Base-by-base conservation (phyloP, 768 basidiomycete species). In the Leccinum barrowsii region DNA sequence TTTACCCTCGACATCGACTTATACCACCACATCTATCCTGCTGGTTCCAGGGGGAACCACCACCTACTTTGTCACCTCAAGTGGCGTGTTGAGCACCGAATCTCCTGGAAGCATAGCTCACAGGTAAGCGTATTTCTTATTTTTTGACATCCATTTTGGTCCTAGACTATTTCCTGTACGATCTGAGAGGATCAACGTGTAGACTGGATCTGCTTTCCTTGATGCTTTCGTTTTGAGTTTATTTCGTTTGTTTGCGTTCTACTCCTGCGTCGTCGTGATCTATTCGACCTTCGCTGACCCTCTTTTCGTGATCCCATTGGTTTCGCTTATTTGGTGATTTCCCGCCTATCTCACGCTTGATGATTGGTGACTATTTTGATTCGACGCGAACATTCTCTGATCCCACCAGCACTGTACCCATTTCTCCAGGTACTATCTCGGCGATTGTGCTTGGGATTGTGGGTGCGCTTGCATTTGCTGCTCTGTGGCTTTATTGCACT, bases 401-500 rank as follows among this genome's bases (percentile, higher is more conserved):
- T 35, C 46, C 7, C 28, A 47, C 37, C 24, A 68, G 64, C 5
- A 40, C 50, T 50, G 19, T 56, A n/a, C 42, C 48, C 24, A 58
- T 58, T 32, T 70, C 68, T 11, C 65, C 72, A 2, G 67, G 70
- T 26, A 50, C 65, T 15, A 59, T 74, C 4, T 59, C 56, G 7
- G 72, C 52, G 6, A 56, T 72, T 12, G 61, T 64, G 2, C 59
- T 72, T 13, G 72, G 72, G 21, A 54, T 70, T 15, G 50, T 64
- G 5, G 71, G 70, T 26, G 60, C 65, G 3, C 17, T 70, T 51
- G 67, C 67, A 13, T 72, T 73, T 44, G 59, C 65, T 3, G 55
- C 46, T 37, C 60, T 72, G 4, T 74, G 70, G 72, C 63, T 74
- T 17, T 69, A 70, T 40, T 72, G 71, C n/a, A 70, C 72, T 44